Evolutionary conservation across 192 early-diverging fungal species (phyloP).

Genomic region (Backusella liffmaniae): DNA sequence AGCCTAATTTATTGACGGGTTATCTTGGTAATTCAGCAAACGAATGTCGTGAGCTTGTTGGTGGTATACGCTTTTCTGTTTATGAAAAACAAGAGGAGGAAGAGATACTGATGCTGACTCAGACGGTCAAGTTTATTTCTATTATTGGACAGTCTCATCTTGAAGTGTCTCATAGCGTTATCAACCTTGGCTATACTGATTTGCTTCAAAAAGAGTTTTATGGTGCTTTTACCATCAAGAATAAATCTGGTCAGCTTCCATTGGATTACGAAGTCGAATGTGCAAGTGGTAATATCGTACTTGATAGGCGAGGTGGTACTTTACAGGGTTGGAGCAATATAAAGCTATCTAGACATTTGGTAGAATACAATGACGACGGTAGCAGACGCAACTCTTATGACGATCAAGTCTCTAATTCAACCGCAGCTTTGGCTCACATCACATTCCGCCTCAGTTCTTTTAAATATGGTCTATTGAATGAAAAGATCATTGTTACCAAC

Average conservation of each 20-base stretch:
- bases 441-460: conserved; percentile 55
- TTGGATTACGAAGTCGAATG: conserved; percentile 63
- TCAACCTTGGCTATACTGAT: conserved; percentile 66
- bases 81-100: conserved; percentile 48
- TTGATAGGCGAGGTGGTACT: conserved; percentile 51
- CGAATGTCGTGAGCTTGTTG: conserved; percentile 69
- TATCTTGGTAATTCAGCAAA: conserved; percentile 37
- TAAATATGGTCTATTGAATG: conserved; percentile 59
- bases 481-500: conserved; percentile 67
- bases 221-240: conserved; percentile 66
- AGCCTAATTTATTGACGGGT: conserved; percentile 60
- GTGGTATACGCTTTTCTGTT: conserved; percentile 77
- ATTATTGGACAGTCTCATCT: conserved; percentile 79
- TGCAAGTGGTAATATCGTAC: conserved; percentile 46
- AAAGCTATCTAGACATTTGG: conserved; percentile 19
- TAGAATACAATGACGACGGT: background rate
- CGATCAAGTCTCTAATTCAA: conserved; percentile 12
- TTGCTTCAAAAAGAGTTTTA: conserved; percentile 47
- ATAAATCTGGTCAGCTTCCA: conserved; percentile 68
- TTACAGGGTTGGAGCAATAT: conserved; percentile 51
- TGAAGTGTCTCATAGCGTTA: conserved; percentile 57
- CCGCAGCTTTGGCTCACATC: conserved; percentile 46
- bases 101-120: conserved; percentile 55
- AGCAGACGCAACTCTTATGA: conserved; percentile 22
- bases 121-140: conserved; percentile 79